Base-by-base conservation (phyloP, 179 eudicot species). In the Amaranthus tricolor region DNA sequence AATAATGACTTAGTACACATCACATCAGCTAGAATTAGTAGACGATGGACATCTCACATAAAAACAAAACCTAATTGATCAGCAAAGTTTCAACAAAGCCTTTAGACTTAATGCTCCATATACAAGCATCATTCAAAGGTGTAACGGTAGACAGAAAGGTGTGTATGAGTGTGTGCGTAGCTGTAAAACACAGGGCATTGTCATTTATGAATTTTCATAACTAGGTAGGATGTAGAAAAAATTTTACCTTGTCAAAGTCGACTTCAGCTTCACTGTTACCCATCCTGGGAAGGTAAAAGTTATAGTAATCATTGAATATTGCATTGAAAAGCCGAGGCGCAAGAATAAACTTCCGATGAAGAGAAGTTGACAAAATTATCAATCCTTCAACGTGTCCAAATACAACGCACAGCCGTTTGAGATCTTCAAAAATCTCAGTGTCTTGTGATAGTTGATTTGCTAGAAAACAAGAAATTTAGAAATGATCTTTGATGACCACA, bases 381-480 rank as follows among this genome's bases (percentile, higher is more conserved):
- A 94, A 81, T 78, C 83, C 86, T 86, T 92, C 96, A 43, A 90
- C 78, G 77, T 90, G 88, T 75, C 76, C 89, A 77, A 92, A 88
- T 75, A 89, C 75, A 48, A 79, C 82, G 76, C 89, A 82, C 20
- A 88, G 84, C 75, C 93, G 85, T 77, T 77, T 85, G 40, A 92
- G 79, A 83, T 92, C 97, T 73, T 85, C 90, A 70, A 78, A 76
- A 50, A 74, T 71, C 66, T 91, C 93, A 77, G 81, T 79, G 71
- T 84, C 86, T 17, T 73, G 78, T 57, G 84, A 74, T 61, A 83
- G 66, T 66, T 71, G 88, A 77, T 88, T 85, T 74, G 81, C 98
- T 94, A 88, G 82, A 66, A 72, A 75, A 62, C 59, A 77, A 73
- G 49, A 8, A 7, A 61, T 31, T 67, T 57, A 76, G 53, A 16